These are phyloP conservation scores for Suillus subluteus DNA, from an alignment of 768 basidiomycete species.

Conservation along the genomic window DNA sequence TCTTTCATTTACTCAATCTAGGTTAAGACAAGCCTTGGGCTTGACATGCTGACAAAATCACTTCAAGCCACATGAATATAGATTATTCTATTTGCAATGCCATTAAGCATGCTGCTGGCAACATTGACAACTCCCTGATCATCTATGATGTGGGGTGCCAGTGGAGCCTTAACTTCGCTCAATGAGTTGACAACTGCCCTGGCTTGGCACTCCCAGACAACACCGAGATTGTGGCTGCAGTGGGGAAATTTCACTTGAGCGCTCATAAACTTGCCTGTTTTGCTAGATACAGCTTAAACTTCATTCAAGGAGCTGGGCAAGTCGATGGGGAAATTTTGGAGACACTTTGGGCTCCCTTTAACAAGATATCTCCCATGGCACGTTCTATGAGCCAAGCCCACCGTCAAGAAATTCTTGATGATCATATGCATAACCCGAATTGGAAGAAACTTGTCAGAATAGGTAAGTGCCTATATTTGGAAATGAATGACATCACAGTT, in stretches of 20 bases:
- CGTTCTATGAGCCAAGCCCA: constrained; percentile 29
- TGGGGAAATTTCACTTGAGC: constrained; percentile 29
- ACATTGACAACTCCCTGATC: constrained; percentile 11
- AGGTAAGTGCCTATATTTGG: constrained; percentile 16
- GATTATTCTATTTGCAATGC: constrained; percentile 30
- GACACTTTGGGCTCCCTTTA: constrained; percentile 10
- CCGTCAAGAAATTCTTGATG: constrained; percentile 32
- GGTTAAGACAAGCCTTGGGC: no score
- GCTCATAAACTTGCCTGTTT: constrained; percentile 17
- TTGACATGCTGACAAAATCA: not conserved
- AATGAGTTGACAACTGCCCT: not conserved
- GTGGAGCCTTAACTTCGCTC: constrained; percentile 23
- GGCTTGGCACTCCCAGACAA: not conserved
- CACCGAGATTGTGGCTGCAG: constrained; percentile 23
- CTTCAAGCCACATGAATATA: constrained; percentile 31
- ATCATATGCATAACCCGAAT: constrained; percentile 37
- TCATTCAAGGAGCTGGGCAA: constrained; percentile 28
- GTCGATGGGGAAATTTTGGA: constrained; percentile 37
- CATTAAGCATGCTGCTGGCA: constrained; percentile 13
- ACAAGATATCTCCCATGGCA: constrained; percentile 21
- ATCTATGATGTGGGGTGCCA: constrained; percentile 37
- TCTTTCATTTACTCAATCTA: not conserved
- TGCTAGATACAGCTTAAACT: constrained; percentile 39
- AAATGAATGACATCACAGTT: not conserved
- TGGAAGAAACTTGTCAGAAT: constrained; percentile 35